Evolutionary conservation across 352 stramenopile species (phyloP).

Genomic region (Phytopythium mirpurense): DNA sequence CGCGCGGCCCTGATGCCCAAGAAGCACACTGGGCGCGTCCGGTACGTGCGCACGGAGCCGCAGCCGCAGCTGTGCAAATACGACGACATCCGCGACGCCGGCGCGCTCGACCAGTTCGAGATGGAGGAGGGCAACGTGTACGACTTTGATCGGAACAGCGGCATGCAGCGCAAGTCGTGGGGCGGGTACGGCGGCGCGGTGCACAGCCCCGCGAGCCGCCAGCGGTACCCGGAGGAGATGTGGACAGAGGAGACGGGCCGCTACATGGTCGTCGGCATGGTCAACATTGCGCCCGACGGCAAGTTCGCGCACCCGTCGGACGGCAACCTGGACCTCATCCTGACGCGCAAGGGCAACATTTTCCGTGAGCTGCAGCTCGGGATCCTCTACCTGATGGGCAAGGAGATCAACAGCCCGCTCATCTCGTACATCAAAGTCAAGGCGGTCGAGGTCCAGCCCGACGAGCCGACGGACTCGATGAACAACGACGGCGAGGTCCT

Average conservation of each 20-base stretch:
- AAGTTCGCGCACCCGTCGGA: constrained; percentile 73
- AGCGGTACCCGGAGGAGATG: constrained; percentile 48
- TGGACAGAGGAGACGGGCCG: constrained; percentile 61
- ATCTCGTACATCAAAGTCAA: constrained; percentile 82
- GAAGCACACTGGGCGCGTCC: constrained; percentile 57
- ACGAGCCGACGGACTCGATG: constrained; percentile 58
- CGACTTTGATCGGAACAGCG: constrained; percentile 41
- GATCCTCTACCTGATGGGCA: constrained; percentile 64
- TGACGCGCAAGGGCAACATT: constrained; percentile 63
- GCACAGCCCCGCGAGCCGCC: constrained; percentile 51
- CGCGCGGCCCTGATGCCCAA: constrained; percentile 50
- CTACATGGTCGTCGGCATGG: constrained; percentile 64
- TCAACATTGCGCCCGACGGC: constrained; percentile 71
- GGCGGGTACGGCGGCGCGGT: constrained; percentile 44
- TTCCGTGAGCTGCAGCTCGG: constrained; percentile 36
- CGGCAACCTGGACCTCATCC: constrained; percentile 71
- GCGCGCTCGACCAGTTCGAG: constrained; percentile 77
- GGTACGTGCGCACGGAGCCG: constrained; percentile 63
- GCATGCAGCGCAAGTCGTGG: constrained; percentile 60
- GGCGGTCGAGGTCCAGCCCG: constrained; percentile 58
- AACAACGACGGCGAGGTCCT: constrained; percentile 85
- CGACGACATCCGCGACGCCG: constrained; percentile 70
- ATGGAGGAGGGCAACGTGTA: constrained; percentile 81
- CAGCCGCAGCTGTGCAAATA: constrained; percentile 58
- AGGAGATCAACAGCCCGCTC: constrained; percentile 61